Percentiles rank a stretch among this genome's conserved stretches.
These are phyloP conservation scores for Piloderma croceum DNA, from an alignment of 768 basidiomycete species.

Conservation along the genomic window DNA sequence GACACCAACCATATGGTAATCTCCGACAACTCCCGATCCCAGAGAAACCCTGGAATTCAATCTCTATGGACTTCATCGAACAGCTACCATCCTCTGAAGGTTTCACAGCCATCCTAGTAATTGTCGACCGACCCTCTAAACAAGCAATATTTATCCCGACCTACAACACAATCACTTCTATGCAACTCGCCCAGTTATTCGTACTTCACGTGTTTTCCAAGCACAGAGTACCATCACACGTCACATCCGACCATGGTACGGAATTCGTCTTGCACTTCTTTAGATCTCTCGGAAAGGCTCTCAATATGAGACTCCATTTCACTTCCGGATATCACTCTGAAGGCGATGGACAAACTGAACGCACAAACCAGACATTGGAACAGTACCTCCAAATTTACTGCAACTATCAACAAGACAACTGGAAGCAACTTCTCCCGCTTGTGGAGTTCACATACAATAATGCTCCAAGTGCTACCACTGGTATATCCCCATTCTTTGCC, in stretches of 20 bases:
- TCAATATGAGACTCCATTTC: conserved; percentile 28
- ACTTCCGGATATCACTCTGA: conserved; percentile 32
- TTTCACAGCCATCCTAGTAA: conserved; percentile 27
- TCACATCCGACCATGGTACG: conserved; percentile 30
- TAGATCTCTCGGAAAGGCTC: conserved; percentile 19
- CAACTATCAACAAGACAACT: conserved; percentile 27
- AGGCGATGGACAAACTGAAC: conserved; percentile 25
- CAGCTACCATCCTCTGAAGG: conserved; percentile 32
- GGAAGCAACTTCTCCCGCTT: conserved; percentile 25
- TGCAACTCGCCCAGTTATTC: conserved; percentile 31
- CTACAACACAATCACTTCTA: conserved; percentile 20
- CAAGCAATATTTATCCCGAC: conserved; percentile 38
- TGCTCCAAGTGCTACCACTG: conserved; percentile 19
- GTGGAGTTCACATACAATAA: conserved; percentile 32
- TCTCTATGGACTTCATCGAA: conserved; percentile 29
- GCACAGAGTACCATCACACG: conserved; percentile 30
- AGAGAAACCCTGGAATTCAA: conserved; percentile 23
- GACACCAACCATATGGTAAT: conserved; percentile 32
- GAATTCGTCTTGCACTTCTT: conserved; percentile 31
- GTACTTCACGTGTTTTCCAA: conserved; percentile 29
- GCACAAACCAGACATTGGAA: conserved; percentile 26
- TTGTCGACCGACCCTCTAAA: conserved; percentile 37
- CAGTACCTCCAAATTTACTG: conserved; percentile 24
- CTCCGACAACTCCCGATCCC: conserved; percentile 22
- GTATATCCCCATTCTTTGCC: conserved; percentile 27